These are phyloP conservation scores for Fusarium tupiense DNA, from an alignment of 2,329 filamentous ascomycete species.

Conservation along the genomic window DNA sequence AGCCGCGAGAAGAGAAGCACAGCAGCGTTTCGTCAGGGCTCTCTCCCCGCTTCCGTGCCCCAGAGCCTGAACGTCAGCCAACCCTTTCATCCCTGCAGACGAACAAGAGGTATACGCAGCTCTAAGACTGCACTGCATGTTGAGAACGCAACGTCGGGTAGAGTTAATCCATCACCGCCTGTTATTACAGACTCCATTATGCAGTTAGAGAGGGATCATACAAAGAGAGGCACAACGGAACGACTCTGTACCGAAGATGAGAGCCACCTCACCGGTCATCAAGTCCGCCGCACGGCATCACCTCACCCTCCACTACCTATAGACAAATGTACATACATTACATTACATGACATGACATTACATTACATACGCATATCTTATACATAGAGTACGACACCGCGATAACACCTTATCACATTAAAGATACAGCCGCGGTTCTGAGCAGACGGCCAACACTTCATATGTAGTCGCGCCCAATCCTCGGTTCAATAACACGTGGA, in stretches of 20 bases:
- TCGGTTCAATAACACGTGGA: slow-evolving; percentile 45
- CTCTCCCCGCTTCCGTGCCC: slow-evolving; percentile 11
- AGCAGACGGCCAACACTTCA: slow-evolving; percentile 7
- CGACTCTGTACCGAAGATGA: slow-evolving; percentile 6
- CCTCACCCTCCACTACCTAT: slow-evolving; percentile 3
- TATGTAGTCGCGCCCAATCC: slow-evolving; percentile 43
- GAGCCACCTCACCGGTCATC: slow-evolving; percentile 12
- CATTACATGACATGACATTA: neutral
- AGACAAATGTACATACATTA: neutral
- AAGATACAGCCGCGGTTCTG: slow-evolving; percentile 28
- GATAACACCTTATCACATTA: slow-evolving; percentile 16
- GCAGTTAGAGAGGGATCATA: neutral
- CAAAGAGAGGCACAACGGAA: neutral
- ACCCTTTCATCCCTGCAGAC: slow-evolving; percentile 20
- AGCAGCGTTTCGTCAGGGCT: slow-evolving; percentile 8
- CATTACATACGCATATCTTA: slow-evolving; percentile 2
- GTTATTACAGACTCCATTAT: slow-evolving; percentile 5
- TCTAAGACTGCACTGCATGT: slow-evolving; percentile 10
- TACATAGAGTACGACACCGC: slow-evolving; percentile 18
- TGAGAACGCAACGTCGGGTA: slow-evolving; percentile 18
- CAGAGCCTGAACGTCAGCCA: slow-evolving; percentile 27
- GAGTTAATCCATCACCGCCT: slow-evolving; percentile 19
- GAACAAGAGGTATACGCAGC: slow-evolving; percentile 17
- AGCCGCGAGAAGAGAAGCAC: slow-evolving; percentile 14
- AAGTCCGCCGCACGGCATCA: slow-evolving; percentile 13